Percentiles rank a stretch among this genome's conserved stretches.
Conservation (phyloP, 352 stramenopile species). For the Globisporangium mamillatum region DNA sequence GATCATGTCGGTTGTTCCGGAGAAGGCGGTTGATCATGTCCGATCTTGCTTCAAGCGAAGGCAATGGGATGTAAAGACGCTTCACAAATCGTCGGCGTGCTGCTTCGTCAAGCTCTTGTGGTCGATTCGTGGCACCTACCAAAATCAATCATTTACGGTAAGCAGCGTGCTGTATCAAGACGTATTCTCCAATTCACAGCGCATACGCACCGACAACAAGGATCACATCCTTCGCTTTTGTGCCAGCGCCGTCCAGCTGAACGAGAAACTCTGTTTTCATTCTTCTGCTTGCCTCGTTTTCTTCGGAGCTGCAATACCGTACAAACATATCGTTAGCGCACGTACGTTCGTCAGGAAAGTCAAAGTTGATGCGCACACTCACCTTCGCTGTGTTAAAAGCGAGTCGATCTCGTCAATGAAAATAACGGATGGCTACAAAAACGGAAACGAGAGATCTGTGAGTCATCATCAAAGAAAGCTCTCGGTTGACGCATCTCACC, state of each 20-base stretch:
- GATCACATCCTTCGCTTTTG: conserved; percentile 89
- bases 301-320: conserved; percentile 70
- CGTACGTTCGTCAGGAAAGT: background rate
- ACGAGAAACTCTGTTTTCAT: conserved; percentile 99
- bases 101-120: conserved; percentile 98
- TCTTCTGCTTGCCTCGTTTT: conserved; percentile 96
- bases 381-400: conserved; percentile 94
- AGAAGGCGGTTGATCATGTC: conserved; percentile 91
- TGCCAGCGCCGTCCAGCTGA: conserved; percentile 95
- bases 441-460: background rate
- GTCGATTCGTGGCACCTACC: conserved; percentile 94
- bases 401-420: conserved; percentile 99
- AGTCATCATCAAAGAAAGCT: background rate
- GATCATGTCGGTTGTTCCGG: conserved; percentile 89
- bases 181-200: background rate
- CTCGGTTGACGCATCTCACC: conserved; percentile 24
- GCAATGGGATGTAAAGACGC: conserved; percentile 96
- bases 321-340: background rate
- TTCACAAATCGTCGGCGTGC: conserved; percentile 96
- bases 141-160: background rate
- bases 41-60: conserved; percentile 81
- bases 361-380: too few relatives aligned
- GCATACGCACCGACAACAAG: conserved; percentile 68
- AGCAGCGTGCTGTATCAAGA: background rate
- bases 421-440: conserved; percentile 92